These are phyloP conservation scores for Capsicum pubescens DNA, from an alignment of 257 asterid species.

Conservation along the genomic window DNA sequence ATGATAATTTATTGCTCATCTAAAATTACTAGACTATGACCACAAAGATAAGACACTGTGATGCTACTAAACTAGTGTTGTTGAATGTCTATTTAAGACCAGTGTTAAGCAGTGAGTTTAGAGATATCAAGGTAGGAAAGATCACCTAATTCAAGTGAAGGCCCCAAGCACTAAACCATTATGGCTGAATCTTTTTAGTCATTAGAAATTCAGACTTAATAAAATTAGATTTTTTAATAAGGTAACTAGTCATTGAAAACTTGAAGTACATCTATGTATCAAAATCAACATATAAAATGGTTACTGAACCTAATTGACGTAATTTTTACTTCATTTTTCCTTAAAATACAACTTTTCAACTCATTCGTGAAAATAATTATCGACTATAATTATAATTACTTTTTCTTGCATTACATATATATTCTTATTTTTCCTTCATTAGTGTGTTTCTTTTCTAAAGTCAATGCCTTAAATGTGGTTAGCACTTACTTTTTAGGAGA, in stretches of 20 bases:
- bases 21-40: neutral
- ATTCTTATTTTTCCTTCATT: neutral
- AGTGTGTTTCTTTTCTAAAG: neutral
- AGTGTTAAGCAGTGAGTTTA: neutral
- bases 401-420: neutral
- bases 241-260: neutral
- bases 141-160: neutral
- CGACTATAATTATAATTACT: neutral
- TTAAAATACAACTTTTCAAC: no score
- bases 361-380: no score
- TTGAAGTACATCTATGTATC: neutral
- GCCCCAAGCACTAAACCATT: neutral
- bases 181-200: neutral
- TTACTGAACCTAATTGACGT: neutral
- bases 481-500: neutral
- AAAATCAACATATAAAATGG: neutral
- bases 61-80: neutral
- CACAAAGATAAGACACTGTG: neutral
- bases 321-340: neutral
- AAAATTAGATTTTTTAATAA: neutral
- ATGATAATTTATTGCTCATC: neutral
- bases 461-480: neutral
- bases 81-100: neutral
- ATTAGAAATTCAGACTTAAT: neutral
- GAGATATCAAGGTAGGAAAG: neutral